These are phyloP conservation scores for Viridothelium virens DNA, from an alignment of 495 filamentous ascomycete species.

Conservation along the genomic window DNA sequence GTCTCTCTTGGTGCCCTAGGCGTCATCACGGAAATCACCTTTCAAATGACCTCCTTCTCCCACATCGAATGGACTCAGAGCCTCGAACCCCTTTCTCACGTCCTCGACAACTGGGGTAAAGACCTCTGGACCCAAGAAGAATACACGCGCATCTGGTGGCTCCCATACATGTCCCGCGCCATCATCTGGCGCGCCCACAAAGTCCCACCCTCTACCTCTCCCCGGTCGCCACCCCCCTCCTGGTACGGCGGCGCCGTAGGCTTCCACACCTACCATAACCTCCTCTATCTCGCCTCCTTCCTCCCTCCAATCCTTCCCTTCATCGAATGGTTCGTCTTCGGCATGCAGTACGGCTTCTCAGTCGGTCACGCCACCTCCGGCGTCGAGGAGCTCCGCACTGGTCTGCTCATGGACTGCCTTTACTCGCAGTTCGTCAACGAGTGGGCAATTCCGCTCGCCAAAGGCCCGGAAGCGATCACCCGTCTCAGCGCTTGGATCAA, in stretches of 20 bases:
- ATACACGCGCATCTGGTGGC: slow-evolving; percentile 94
- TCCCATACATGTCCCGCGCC: slow-evolving; percentile 78
- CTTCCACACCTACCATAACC: slow-evolving; percentile 79
- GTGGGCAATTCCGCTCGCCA: slow-evolving; percentile 86
- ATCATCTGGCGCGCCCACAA: slow-evolving; percentile 82
- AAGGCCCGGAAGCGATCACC: slow-evolving; percentile 79
- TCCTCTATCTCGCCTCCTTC: slow-evolving; percentile 70
- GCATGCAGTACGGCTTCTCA: slow-evolving; percentile 86
- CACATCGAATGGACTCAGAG: slow-evolving; percentile 80
- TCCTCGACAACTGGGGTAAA: slow-evolving; percentile 65
- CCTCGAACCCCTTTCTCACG: slow-evolving; percentile 55
- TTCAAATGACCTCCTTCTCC: slow-evolving; percentile 67
- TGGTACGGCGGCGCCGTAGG: slow-evolving; percentile 79
- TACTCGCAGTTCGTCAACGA: slow-evolving; percentile 97
- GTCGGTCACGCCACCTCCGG: slow-evolving; percentile 59
- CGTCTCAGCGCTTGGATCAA: slow-evolving; percentile 82
- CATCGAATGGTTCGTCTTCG: slow-evolving; percentile 91
- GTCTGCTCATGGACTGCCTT: slow-evolving; percentile 89
- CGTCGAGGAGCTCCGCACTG: slow-evolving; percentile 69
- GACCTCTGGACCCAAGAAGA: slow-evolving; percentile 76
- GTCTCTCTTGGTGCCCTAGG: slow-evolving; percentile 84
- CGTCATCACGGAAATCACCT: slow-evolving; percentile 80
- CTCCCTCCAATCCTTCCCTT: slow-evolving; percentile 71
- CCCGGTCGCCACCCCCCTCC: slow-evolving; percentile 42
- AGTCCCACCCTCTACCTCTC: slow-evolving; percentile 46